A percentile compares a stretch with the other conserved stretches of the same genome.
phyloP scores from a whole-genome alignment of 23 red algal genomes.

The Agarophyton chilense region DNA sequence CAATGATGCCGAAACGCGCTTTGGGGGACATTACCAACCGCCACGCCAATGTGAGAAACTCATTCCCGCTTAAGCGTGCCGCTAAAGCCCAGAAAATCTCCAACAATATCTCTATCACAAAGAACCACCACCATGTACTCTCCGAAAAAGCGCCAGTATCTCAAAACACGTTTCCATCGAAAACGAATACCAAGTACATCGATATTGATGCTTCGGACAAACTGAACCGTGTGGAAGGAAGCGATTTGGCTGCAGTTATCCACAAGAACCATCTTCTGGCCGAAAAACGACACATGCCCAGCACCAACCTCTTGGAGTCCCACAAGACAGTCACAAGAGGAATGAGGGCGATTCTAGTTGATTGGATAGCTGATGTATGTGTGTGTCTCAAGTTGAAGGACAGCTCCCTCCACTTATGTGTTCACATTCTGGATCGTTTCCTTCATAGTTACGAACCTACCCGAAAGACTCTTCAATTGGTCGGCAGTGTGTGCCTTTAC shows the following conservation, averaged over 20 bases:
- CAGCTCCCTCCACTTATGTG: neutral
- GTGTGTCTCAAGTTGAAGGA: neutral
- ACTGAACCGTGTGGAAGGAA: neutral
- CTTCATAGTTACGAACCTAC: neutral
- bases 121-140: neutral
- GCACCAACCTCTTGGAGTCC: neutral
- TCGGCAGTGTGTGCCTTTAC: too few species aligned
- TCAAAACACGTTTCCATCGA: neutral
- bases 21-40: neutral
- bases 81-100: neutral
- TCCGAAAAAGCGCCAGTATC: neutral
- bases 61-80: neutral
- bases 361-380: constrained; percentile 1
- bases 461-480: neutral
- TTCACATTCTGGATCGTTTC: constrained; percentile 2
- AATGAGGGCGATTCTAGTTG: neutral
- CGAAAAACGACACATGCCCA: neutral
- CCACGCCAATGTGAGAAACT: neutral
- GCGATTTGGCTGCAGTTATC: neutral
- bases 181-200: neutral
- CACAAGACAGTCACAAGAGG: neutral
- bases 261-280: neutral
- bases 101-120: neutral
- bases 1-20: neutral
- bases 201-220: constrained; percentile 5